These are phyloP conservation scores for Trichosporon coremiiforme DNA, from an alignment of 1,284 basidiomycete genomes.

Conservation along the genomic window DNA sequence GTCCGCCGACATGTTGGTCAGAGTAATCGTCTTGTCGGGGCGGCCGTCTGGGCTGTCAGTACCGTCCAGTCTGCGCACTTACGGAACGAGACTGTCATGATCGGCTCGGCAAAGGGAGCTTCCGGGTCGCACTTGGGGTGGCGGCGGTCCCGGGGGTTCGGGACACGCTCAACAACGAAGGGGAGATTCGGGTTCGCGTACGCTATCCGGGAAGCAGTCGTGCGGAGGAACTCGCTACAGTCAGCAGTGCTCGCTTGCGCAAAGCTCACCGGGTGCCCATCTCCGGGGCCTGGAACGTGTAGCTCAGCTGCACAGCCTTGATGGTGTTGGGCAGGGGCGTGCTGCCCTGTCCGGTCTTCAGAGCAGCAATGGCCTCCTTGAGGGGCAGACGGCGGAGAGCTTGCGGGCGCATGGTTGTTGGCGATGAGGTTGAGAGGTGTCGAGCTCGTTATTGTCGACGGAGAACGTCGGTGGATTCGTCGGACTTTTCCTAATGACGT, in stretches of 20 bases:
- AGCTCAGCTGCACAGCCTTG: slow-evolving; percentile 36
- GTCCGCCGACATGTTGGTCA: slow-evolving; percentile 35
- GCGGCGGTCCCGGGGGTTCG: slow-evolving; percentile 34
- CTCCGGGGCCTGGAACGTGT: slow-evolving; percentile 40
- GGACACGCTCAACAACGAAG: slow-evolving; percentile 39
- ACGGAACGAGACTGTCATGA: slow-evolving; percentile 41
- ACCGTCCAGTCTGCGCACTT: slow-evolving; percentile 25
- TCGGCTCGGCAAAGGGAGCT: slow-evolving; percentile 27
- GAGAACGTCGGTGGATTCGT: background rate
- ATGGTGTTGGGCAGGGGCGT: slow-evolving; percentile 35
- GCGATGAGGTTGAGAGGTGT: background rate
- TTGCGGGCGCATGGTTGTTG: background rate
- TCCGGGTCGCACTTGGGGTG: background rate
- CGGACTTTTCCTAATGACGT: slow-evolving; percentile 10
- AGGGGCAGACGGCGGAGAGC: slow-evolving; percentile 39
- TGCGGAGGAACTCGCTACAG: slow-evolving; percentile 44
- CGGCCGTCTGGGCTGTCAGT: slow-evolving; percentile 25
- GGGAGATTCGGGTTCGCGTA: slow-evolving; percentile 48
- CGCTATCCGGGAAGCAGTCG: slow-evolving; percentile 45
- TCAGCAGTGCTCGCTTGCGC: background rate
- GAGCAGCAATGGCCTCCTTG: slow-evolving; percentile 34
- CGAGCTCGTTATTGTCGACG: background rate
- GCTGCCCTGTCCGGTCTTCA: slow-evolving; percentile 35
- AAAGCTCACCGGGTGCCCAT: slow-evolving; percentile 43
- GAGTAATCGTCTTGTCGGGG: slow-evolving; percentile 35